Conservation (phyloP, 2,329 filamentous ascomycete species). For the Magnaporthiopsis poae region DNA sequence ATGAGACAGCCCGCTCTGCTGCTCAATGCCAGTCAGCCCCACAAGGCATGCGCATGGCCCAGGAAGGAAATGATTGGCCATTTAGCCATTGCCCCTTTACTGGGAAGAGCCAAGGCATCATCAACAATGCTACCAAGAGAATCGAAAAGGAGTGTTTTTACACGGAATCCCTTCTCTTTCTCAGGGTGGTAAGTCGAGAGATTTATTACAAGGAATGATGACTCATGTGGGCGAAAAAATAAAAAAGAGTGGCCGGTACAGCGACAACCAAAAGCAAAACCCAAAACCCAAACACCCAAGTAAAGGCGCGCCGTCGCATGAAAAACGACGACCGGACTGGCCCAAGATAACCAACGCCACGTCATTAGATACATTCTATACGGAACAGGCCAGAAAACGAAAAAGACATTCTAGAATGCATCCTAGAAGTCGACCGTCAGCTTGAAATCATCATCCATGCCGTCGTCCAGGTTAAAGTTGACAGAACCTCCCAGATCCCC, state of each 20-base stretch:
- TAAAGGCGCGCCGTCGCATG: not conserved
- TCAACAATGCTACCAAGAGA: no score
- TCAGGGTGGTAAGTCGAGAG: no score
- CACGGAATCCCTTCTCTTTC: no score
- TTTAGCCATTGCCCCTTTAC: not conserved
- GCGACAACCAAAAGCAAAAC: not conserved
- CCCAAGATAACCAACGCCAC: not conserved
- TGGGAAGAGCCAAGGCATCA: not conserved
- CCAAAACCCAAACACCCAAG: not conserved
- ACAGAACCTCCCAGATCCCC: slow-evolving; percentile 26
- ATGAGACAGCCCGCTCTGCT: not conserved
- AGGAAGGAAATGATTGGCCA: not conserved
- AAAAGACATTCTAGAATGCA: slow-evolving; percentile 3
- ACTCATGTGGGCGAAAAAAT: no score
- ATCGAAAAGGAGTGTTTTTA: not conserved
- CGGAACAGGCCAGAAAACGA: slow-evolving; percentile 3
- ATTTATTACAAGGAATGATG: no score
- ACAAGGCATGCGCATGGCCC: not conserved
- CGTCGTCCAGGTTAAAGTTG: slow-evolving; percentile 28
- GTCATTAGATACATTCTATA: not conserved
- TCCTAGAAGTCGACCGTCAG: slow-evolving; percentile 32
- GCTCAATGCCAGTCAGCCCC: not conserved
- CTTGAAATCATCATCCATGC: slow-evolving; percentile 49
- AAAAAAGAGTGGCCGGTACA: no score
- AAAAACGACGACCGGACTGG: not conserved